Percentiles rank a stretch among this genome's conserved stretches.
These are phyloP conservation scores for Gentiana macrophylla DNA, from an alignment of 257 asterid species.

Conservation along the genomic window DNA sequence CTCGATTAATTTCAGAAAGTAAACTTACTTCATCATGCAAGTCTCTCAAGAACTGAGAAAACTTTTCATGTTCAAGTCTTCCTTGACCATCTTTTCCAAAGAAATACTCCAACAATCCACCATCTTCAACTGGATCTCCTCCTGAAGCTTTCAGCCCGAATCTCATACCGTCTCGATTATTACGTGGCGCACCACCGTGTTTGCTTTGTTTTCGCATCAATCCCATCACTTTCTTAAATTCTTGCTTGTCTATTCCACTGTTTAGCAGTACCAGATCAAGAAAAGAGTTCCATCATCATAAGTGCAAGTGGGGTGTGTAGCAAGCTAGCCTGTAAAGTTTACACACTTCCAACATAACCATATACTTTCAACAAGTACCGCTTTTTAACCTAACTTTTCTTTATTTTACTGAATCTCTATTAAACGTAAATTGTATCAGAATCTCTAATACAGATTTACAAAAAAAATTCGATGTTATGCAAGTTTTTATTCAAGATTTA, in stretches of 20 bases:
- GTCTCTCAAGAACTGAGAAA: constrained; percentile 68
- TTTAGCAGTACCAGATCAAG: constrained; percentile 4
- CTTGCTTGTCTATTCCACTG: constrained; percentile 75
- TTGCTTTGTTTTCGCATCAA: constrained; percentile 72
- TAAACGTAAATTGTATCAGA: too few relatives aligned
- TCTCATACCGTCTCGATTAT: constrained; percentile 50
- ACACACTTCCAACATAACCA: neutral
- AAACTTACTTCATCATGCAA: constrained; percentile 65
- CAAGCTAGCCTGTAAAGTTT: neutral
- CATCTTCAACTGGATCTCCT: constrained; percentile 56
- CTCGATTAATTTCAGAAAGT: too few relatives aligned
- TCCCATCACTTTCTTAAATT: constrained; percentile 84
- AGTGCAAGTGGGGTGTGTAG: neutral
- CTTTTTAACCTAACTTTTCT: too few relatives aligned
- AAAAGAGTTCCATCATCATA: neutral
- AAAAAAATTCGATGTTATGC: too few relatives aligned
- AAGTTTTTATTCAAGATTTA: too few relatives aligned
- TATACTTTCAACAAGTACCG: neutral
- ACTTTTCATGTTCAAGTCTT: constrained; percentile 53
- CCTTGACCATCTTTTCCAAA: constrained; percentile 62
- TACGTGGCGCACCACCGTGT: constrained; percentile 39
- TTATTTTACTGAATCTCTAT: too few relatives aligned
- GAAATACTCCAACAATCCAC: constrained; percentile 72
- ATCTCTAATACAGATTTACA: too few relatives aligned
- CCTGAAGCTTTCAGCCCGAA: constrained; percentile 46